Evolutionary conservation across 192 early-diverging fungal genomes (phyloP).

Genomic region (Thamnidium elegans): DNA sequence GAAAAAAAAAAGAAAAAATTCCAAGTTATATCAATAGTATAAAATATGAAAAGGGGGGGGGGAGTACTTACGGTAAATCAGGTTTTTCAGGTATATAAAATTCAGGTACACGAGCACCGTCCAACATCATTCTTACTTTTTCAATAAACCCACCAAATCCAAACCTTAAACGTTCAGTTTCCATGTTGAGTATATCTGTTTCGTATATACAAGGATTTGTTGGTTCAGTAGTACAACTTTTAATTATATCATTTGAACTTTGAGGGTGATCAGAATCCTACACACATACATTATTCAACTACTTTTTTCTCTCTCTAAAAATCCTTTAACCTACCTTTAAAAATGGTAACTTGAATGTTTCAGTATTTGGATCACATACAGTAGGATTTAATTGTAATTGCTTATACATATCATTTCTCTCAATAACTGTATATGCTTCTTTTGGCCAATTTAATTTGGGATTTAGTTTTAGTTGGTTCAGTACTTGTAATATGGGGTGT

Average conservation of each 20-base stretch:
- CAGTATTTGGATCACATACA: neutral
- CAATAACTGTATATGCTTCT: constrained; percentile 5
- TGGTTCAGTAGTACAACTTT: neutral
- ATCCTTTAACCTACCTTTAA: neutral
- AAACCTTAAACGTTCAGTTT: constrained; percentile 10
- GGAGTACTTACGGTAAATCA: neutral
- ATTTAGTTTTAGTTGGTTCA: neutral
- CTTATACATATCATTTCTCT: constrained; percentile 13
- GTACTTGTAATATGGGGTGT: neutral
- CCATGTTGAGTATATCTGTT: constrained; percentile 6
- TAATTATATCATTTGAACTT: neutral
- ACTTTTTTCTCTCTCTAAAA: too few relatives aligned
- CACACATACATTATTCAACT: neutral
- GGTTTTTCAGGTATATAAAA: neutral
- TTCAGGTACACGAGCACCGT: neutral
- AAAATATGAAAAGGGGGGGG: neutral
- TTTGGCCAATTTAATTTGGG: constrained; percentile 2
- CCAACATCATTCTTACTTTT: neutral
- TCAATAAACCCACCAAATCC: constrained; percentile 13
- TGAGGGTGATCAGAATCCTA: neutral
- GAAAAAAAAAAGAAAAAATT: too few relatives aligned
- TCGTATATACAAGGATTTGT: constrained; percentile 1
- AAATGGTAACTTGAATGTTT: neutral
- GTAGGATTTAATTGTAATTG: neutral
- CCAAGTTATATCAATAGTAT: too few relatives aligned